Base-by-base conservation (phyloP, 768 basidiomycete genomes). In the Rhizopogon vinicolor region DNA sequence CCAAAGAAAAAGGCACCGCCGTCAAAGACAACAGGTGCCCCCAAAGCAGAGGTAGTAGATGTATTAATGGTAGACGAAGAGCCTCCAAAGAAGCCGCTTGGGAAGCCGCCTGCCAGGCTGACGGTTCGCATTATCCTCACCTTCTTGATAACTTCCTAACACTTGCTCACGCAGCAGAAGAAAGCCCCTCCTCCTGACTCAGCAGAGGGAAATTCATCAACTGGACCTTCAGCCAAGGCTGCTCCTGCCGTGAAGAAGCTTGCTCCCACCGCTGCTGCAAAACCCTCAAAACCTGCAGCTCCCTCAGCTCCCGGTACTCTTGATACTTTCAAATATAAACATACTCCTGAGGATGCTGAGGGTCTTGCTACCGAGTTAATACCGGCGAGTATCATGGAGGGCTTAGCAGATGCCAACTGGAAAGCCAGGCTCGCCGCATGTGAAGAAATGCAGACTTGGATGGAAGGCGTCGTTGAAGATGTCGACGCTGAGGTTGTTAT, bases 271-370 rank as follows among this genome's bases (percentile, higher is more conserved):
- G 61, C 73, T 25, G 71, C 74, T 29, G 61, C 69, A 5, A 77
- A 76, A 59, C 66, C 75, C 13, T 65, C 74, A 6, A 89, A 87
- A 62, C 63, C 79, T 28, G 68, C 73, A 39, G 73, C 81, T 2
- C 59, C 82, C 0, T 71, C 78, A 5, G 72, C 83, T 6, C 73
- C 80, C 2, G 78, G 82, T 48, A 67, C 75, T 10, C 77, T 91
- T 3, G 96, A 98, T 65, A 80, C 85, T 1, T 88, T 98, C 73
- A 97, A 96, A 69, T 98, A 85, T 72, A 91, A 86, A 60, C 92
- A 92, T 64, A 86, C 86, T 0, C 84, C 92, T 0, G 97, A 99
- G 72, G 94, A 97, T 62, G 95, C 96, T 5, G 94, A 97, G 41
- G 80, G 74, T 14, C 78, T 91, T 49, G 90, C 90, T 35, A 75